Base-by-base conservation (phyloP, 495 filamentous ascomycete species). In the Baudoinia panamericana region DNA sequence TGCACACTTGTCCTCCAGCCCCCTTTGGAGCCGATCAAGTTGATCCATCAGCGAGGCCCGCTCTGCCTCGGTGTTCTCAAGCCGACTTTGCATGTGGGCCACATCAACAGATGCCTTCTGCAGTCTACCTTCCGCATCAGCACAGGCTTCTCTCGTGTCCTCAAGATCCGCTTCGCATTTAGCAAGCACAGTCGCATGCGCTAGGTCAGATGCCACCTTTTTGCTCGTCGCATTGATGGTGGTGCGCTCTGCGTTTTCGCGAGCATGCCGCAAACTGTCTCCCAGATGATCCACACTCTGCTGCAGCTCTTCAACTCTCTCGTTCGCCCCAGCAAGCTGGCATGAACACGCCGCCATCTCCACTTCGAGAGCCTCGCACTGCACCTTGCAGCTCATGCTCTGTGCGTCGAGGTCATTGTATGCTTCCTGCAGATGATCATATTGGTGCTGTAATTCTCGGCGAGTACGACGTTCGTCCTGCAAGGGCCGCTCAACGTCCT, bases 401-500 rank as follows among this genome's bases (percentile, higher is more conserved):
- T 50, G n/a, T 0, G 37, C 38, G 42, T 59, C 51, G 4, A 61
- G 44, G 4, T 42, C 24, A 11, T 29, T 19, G 10, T 49, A 34
- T 8, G 41, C 36, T 19, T 41, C 23, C 2, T 37, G 41, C 12
- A 55, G 37, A 9, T 51, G 23, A 16, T 39, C 28, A 21, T 55
- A 25, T 28, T 56, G 22, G 12, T 36, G 18, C 35, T 56, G 51
- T 1, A 68, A 36, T 9, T 49, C 48, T 17, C 63, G 49, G 5
- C 60, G 60, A 36, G 64, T 62, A 32, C 54, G 50, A 45, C 64
- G 60, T 25, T 66, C 65, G 11, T 53, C 54, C 13, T 57, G 59
- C 6, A 75, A 48, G 4, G 72, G 72, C 10, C 49, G 55, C 53
- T 75, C 72, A 2, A 62, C 55, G 21, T 61, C 57, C 10, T 60